Conservation (phyloP, 352 stramenopile genomes). For the Halophytophthora polymorphica region DNA sequence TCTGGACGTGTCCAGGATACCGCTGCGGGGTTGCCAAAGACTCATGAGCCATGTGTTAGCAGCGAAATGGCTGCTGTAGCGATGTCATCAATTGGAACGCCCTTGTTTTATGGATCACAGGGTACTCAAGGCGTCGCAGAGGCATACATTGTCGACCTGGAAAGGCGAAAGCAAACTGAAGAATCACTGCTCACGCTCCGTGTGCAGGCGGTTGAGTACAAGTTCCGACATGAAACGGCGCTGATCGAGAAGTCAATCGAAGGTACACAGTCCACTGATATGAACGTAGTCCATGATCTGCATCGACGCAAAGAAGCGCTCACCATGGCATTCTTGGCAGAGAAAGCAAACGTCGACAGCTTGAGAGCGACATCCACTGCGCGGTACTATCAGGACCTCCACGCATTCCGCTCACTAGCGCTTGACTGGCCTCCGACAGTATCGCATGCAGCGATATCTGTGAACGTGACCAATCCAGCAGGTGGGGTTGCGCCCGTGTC, state of each 20-base stretch:
- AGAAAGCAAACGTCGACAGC: constrained; percentile 55
- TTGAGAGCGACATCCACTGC: constrained; percentile 47
- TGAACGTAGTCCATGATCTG: constrained; percentile 11
- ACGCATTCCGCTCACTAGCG: constrained; percentile 44
- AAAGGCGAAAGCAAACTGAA: constrained; percentile 50
- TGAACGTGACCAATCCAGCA: background rate
- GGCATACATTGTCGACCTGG: constrained; percentile 40
- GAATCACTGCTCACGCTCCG: constrained; percentile 46
- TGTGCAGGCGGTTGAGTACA: constrained; percentile 35
- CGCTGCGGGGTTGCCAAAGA: no score
- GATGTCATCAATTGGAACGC: no score
- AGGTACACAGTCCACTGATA: background rate
- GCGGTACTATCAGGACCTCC: constrained; percentile 64
- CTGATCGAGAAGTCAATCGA: constrained; percentile 17
- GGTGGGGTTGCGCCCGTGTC: background rate
- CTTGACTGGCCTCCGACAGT: constrained; percentile 11
- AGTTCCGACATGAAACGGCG: constrained; percentile 30
- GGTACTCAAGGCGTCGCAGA: constrained; percentile 11
- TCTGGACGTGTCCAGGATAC: no score
- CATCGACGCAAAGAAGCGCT: constrained; percentile 30
- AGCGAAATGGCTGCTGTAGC: no score
- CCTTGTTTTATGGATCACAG: background rate
- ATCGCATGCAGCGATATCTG: background rate
- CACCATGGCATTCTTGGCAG: constrained; percentile 39
- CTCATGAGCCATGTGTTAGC: no score